These are phyloP conservation scores for Mortierella sp. DNA, from an alignment of 371 early-diverging fungal species.

Conservation along the genomic window DNA sequence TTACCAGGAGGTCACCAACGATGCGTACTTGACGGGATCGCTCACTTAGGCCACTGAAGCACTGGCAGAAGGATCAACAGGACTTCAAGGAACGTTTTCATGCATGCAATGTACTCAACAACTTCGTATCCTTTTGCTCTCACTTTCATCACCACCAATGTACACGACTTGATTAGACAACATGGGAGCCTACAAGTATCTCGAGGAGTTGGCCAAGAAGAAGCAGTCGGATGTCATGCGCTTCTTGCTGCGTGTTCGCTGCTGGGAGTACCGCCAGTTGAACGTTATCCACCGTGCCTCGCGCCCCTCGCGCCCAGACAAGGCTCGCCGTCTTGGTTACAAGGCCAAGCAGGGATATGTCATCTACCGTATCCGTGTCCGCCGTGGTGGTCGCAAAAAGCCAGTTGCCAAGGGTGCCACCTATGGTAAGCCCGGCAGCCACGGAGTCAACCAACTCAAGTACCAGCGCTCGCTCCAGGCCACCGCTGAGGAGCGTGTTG, in stretches of 20 bases:
- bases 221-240: slow-evolving; percentile 99
- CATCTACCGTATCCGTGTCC: slow-evolving; percentile 97
- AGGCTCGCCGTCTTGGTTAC: slow-evolving; percentile 99
- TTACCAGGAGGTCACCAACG: neutral
- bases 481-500: slow-evolving; percentile 97
- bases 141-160: neutral
- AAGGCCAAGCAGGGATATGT: slow-evolving; percentile 99
- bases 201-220: slow-evolving; percentile 98
- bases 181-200: slow-evolving; percentile 89
- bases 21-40: no score
- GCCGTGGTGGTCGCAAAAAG: slow-evolving; percentile 98
- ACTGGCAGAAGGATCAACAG: neutral
- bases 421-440: slow-evolving; percentile 97
- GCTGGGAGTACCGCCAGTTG: slow-evolving; percentile 99
- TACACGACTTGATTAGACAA: slow-evolving; percentile 31
- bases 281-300: slow-evolving; percentile 97
- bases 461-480: slow-evolving; percentile 93
- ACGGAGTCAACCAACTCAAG: slow-evolving; percentile 98
- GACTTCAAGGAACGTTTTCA: neutral
- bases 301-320: slow-evolving; percentile 98
- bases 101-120: neutral
- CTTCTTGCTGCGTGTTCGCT: slow-evolving; percentile 97
- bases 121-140: neutral
- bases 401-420: slow-evolving; percentile 96
- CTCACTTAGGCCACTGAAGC: no score